Percentiles rank a stretch among this genome's conserved stretches.
phyloP scores from a whole-genome alignment of 441 rosid species.

The Euphorbia celastroides region DNA sequence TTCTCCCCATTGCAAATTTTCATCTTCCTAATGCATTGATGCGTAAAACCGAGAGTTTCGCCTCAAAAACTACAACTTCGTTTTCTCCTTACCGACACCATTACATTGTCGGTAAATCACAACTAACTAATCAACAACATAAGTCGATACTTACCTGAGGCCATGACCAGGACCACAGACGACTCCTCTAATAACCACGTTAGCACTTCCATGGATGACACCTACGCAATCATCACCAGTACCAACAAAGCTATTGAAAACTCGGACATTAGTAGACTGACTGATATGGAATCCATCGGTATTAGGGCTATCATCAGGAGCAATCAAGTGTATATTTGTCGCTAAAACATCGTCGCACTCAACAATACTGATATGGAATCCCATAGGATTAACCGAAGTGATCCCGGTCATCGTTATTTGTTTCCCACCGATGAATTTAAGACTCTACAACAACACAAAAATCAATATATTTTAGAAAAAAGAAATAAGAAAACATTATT shows the following conservation, averaged over 20 bases:
- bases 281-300: constrained; percentile 68
- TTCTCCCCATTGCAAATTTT: not conserved
- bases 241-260: constrained; percentile 26
- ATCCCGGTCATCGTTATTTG: constrained; percentile 32
- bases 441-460: constrained; percentile 27
- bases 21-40: too few relatives aligned
- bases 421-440: constrained; percentile 30
- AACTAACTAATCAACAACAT: too few relatives aligned
- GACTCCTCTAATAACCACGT: constrained; percentile 39
- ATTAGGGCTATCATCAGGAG: constrained; percentile 57
- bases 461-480: not conserved
- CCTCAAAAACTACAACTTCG: too few relatives aligned
- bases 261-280: constrained; percentile 35
- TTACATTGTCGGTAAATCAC: too few relatives aligned
- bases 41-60: too few relatives aligned
- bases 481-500: not conserved
- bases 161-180: constrained; percentile 82
- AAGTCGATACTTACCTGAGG: constrained; percentile 49
- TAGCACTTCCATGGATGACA: constrained; percentile 42
- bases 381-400: constrained; percentile 48
- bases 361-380: constrained; percentile 47
- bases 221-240: constrained; percentile 67
- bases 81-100: too few relatives aligned
- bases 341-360: constrained; percentile 28
- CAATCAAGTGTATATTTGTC: constrained; percentile 23